These are phyloP conservation scores for Euphorbia peplus DNA, from an alignment of 345 rosid genomes.

Conservation along the genomic window DNA sequence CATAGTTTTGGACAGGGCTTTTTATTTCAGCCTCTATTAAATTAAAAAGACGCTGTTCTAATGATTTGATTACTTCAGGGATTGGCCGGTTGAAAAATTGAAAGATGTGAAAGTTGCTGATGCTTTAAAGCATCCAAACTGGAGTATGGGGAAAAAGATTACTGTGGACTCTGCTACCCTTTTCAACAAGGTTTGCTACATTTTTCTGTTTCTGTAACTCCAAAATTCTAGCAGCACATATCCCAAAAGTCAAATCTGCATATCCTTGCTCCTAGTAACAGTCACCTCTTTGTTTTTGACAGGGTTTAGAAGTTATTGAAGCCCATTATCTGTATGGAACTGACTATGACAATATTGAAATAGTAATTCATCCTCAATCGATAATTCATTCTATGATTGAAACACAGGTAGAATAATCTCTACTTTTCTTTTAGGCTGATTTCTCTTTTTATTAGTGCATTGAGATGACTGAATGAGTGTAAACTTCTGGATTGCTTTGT, in stretches of 20 bases:
- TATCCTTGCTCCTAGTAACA: not conserved
- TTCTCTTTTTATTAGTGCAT: not conserved
- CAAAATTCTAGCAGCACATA: not conserved
- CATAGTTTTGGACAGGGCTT: not conserved
- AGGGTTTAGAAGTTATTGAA: slow-evolving; percentile 98
- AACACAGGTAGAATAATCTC: slow-evolving; percentile 60
- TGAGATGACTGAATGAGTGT: not conserved
- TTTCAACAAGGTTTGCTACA: slow-evolving; percentile 69
- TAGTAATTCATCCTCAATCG: slow-evolving; percentile 90
- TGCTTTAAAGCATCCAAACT: slow-evolving; percentile 96
- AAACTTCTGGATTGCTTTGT: not conserved
- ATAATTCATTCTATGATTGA: slow-evolving; percentile 93
- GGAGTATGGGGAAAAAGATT: slow-evolving; percentile 97
- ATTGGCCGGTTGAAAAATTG: slow-evolving; percentile 86
- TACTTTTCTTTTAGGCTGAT: not conserved
- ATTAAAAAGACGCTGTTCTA: slow-evolving; percentile 12
- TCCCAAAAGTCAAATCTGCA: not conserved
- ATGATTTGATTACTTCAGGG: slow-evolving; percentile 42
- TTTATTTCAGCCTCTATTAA: not conserved
- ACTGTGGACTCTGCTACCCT: slow-evolving; percentile 97
- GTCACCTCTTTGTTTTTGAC: slow-evolving; percentile 17
- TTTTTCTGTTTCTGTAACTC: slow-evolving; percentile 5
- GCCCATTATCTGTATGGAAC: slow-evolving; percentile 96
- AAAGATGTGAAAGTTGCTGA: slow-evolving; percentile 91
- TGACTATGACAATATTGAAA: slow-evolving; percentile 81